These are phyloP conservation scores for Cladosporium sp. DNA, from an alignment of 2,329 filamentous ascomycete genomes.

Conservation along the genomic window DNA sequence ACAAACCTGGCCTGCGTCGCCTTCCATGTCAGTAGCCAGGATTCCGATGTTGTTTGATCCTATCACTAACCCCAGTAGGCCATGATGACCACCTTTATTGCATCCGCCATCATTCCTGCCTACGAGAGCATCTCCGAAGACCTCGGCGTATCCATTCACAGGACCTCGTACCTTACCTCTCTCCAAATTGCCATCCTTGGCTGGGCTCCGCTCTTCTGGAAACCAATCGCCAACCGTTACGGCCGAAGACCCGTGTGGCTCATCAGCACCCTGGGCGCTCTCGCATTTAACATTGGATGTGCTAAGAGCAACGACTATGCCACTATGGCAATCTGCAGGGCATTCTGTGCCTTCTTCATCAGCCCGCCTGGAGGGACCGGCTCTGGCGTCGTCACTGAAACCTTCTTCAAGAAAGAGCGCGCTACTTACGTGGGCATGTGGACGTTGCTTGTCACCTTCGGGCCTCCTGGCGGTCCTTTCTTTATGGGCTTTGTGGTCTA, in stretches of 20 bases:
- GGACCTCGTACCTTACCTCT: slow-evolving; percentile 49
- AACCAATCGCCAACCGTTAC: slow-evolving; percentile 48
- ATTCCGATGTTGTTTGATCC: no score
- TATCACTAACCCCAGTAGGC: slow-evolving; percentile 24
- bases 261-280: slow-evolving; percentile 42
- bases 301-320: slow-evolving; percentile 45
- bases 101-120: slow-evolving; percentile 49
- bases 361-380: slow-evolving; percentile 49
- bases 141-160: slow-evolving; percentile 43
- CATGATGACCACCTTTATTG: slow-evolving; percentile 52
- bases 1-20: slow-evolving; percentile 47
- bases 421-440: slow-evolving; percentile 53
- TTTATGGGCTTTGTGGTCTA: slow-evolving; percentile 42
- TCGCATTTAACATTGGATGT: slow-evolving; percentile 49
- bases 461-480: slow-evolving; percentile 39
- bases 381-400: slow-evolving; percentile 52
- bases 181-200: slow-evolving; percentile 52
- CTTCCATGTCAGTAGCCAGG: slow-evolving; percentile 29
- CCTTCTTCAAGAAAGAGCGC: slow-evolving; percentile 51
- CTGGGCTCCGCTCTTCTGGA: slow-evolving; percentile 51
- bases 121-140: slow-evolving; percentile 49
- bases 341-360: slow-evolving; percentile 52
- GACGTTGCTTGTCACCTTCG: slow-evolving; percentile 48
- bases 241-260: slow-evolving; percentile 52
- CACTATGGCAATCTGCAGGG: slow-evolving; percentile 47